Evolutionary conservation across 2,329 filamentous ascomycete species (phyloP), one percentile per base, ranked within the genome.

Genomic region (Aphanoascus verrucosus): DNA sequence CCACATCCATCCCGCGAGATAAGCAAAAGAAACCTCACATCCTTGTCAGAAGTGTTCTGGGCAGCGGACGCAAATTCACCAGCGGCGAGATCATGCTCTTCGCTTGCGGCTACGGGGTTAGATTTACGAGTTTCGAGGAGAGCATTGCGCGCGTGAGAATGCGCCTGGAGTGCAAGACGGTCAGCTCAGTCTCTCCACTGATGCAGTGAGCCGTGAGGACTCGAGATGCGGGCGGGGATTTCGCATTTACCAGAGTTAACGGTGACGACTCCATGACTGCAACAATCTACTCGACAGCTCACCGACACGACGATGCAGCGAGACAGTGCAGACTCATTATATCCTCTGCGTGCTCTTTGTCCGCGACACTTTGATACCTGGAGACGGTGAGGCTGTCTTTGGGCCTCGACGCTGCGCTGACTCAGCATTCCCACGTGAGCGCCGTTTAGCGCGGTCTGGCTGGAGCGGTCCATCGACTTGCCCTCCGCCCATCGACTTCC

Each of bases 121-220:
- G 77, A 74, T 59, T 79, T 78, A 58, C 77, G 76, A 34, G 79
- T 82, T 53, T 90, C 88, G 20, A 83, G 77, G 20, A 87, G 83
- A 42, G 91, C 90, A 63, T 87, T 90, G 63, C 84, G 83, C 49
- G 88, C 90, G 72, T 96, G 89, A 61, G 91, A 85, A 70, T 95
- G 88, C 58, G 90, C 91, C 81, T 91, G 61, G 41, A 59, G 40
- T 11, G 38, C n/a, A 23, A 53, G 52, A 42, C 60, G 60, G 50
- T 57, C 50, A 20, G 19, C 3, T 28, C 35, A 28, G 23, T 42
- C 11, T 28, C 3, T 7, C 7, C 23, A 28, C 7, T 28, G n/a
- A n/a, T n/a, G 23, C 23, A 28, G 23, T 28, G 23, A 7, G 31
- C 6, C 11, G n/a, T n/a, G 35, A 14, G 20, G 46, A n/a, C 20